Percentiles rank a stretch among this genome's conserved stretches.
These are phyloP conservation scores for Litsea cubeba DNA, from an alignment of 164 flowering plant genomes.

Conservation along the genomic window DNA sequence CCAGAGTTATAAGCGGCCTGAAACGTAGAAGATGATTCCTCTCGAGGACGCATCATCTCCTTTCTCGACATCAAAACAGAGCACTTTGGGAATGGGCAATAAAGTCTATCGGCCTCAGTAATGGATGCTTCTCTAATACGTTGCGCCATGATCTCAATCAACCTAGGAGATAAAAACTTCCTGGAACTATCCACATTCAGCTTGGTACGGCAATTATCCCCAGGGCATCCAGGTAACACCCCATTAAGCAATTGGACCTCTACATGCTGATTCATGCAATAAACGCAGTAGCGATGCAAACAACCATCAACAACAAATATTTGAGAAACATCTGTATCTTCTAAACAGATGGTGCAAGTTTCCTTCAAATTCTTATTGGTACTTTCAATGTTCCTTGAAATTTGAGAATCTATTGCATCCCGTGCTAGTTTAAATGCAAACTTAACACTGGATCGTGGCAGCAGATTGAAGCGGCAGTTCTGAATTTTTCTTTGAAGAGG, in stretches of 20 bases:
- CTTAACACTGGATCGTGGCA: slow-evolving; percentile 43
- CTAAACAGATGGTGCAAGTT: slow-evolving; percentile 70
- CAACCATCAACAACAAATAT: slow-evolving; percentile 68
- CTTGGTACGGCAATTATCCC: slow-evolving; percentile 56
- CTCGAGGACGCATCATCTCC: slow-evolving; percentile 22
- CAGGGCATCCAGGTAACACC: slow-evolving; percentile 58
- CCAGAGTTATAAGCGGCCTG: slow-evolving; percentile 24
- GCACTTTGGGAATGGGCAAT: slow-evolving; percentile 84
- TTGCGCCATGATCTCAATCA: slow-evolving; percentile 47
- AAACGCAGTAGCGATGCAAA: slow-evolving; percentile 61
- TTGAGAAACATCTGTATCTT: slow-evolving; percentile 38
- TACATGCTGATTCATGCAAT: slow-evolving; percentile 83
- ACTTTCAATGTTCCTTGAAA: slow-evolving; percentile 22
- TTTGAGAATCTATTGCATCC: slow-evolving; percentile 63
- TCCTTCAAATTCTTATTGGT: slow-evolving; percentile 25
- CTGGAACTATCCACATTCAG: slow-evolving; percentile 51
- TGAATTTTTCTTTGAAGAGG: slow-evolving; percentile 41
- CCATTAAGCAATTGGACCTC: slow-evolving; percentile 77
- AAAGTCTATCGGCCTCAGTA: slow-evolving; percentile 63
- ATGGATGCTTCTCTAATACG: slow-evolving; percentile 60
- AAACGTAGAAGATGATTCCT: slow-evolving; percentile 5
- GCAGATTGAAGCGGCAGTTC: slow-evolving; percentile 25
- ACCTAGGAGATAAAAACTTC: slow-evolving; percentile 52
- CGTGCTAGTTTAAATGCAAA: slow-evolving; percentile 62
- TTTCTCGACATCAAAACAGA: slow-evolving; percentile 70